Base-by-base conservation (phyloP, 306 rosid genomes). In the Prunus mume region DNA sequence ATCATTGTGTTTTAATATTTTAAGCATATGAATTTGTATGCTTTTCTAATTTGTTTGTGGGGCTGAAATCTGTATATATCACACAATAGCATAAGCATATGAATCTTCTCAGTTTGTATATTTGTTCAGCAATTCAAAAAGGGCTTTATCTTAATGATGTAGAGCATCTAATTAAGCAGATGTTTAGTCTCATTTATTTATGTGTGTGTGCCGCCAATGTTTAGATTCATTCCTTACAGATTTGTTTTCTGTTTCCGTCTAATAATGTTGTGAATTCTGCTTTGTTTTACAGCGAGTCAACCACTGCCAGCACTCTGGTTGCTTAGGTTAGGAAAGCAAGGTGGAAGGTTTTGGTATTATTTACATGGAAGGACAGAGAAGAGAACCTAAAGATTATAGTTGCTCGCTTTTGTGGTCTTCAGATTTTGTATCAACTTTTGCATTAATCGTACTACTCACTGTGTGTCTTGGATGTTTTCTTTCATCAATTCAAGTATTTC, bases 231-330 rank as follows among this genome's bases (percentile, higher is more conserved):
- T 14, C 2, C 30, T 32, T 6, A 9, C 14, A 17, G 68, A 7
- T 14, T 30, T 63, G 38, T 24, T 18, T 2, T 30, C 0, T 30
- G 45, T 63, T 63, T 28, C 20, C 22, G 38, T 3, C 2, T 9
- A 2, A 1, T 45, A 41, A 56, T n/a, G 56, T 4, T 17, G 15
- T 10, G 11, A 12, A 5, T 2, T 25, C 22, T 58, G 12, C 46
- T 61, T 46, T 57, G 45, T 17, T 74, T 70, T 69, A 72, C 83
- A 79, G 86, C 1, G 83, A 83, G 77, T 83, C 86, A 19, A 83
- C 83, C 45, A 74, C 86, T 38, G 86, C 86, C 51, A 83, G 83
- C 70, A 83, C 86, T 5, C 86, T 83, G 45, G 86, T 79, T 46
- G 80, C 86, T 64, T 83, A 79, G 61, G 61, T 45, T 3, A 41